Evolutionary conservation across 2,329 filamentous ascomycete species (phyloP), one percentile per base, ranked within the genome.

Genomic region (Venturiaceae sp.): DNA sequence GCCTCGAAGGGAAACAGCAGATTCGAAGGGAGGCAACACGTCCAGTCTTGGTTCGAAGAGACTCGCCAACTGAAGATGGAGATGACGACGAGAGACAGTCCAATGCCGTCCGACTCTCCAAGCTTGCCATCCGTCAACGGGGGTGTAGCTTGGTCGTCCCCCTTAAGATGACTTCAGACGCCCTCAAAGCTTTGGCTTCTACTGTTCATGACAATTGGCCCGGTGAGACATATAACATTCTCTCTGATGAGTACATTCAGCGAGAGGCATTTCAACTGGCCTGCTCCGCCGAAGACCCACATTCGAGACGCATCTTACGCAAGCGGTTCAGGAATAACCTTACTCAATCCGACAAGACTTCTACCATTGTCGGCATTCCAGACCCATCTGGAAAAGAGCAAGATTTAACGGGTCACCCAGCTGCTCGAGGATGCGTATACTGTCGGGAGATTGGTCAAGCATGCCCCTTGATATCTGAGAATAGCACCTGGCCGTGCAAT

Each of bases 191-290:
- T 21, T 44, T 56, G 34, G 37, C 36, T 14, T 34, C 9, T n/a
- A 44, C 16, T 13, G 30, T 56, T 26, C 53, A n/a, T 9, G 34
- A 56, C 21, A 30, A 56, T 44, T 56, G 53, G 53, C 53, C 53
- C 16, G 53, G 13, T n/a, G 53, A 39, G 13, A 30, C 32, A 13
- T 44, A 36, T 13, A 56, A 56, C 37, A 11, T 28, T 6, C 34
- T 56, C 11, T 21, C 32, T 3, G 53, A 56, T 28, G 53, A 44
- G 23, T 44, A 30, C 26, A 13, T 39, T 5, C 16, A 37, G 53
- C 13, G 19, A 11, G 30, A 55, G 16, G 14, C 36, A 6, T 21
- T 37, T 9, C 5, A 30, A 16, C 21, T 37, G 7, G 8, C 7
- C 9, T 21, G 16, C 3, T n/a, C 44, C 9, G 11, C 36, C 36